phyloP scores from a whole-genome alignment of 1,284 basidiomycete genomes.

The Cryptococcus sp. region DNA sequence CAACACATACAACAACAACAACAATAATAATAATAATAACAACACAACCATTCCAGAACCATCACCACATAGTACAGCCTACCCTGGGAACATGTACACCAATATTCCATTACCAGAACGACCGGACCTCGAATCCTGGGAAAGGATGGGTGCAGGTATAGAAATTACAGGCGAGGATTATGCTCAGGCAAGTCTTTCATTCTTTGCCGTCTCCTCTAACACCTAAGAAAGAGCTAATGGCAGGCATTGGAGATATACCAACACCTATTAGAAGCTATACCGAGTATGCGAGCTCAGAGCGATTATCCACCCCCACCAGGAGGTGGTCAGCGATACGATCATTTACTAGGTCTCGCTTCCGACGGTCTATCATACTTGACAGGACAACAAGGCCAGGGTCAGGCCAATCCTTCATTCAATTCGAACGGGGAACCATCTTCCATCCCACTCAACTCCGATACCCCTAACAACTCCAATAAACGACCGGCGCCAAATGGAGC shows the following conservation, averaged over 20 bases:
- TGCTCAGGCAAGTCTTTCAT: slow-evolving; percentile 23
- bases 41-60: slow-evolving; percentile 7
- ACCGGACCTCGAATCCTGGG: slow-evolving; percentile 2
- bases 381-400: slow-evolving; percentile 8
- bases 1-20: too few species aligned
- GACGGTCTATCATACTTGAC: slow-evolving; percentile 22
- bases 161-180: slow-evolving; percentile 22
- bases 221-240: too few species aligned
- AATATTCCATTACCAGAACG: slow-evolving; percentile 10
- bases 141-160: not conserved
- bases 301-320: not conserved
- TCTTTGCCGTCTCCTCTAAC: too few species aligned
- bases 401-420: not conserved
- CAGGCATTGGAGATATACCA: slow-evolving; percentile 9
- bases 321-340: slow-evolving; percentile 17
- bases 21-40: too few species aligned
- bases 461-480: slow-evolving; percentile 2
- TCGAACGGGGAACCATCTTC: not conserved
- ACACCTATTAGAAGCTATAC: slow-evolving; percentile 9
- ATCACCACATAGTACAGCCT: slow-evolving; percentile 10
- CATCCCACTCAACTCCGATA: not conserved
- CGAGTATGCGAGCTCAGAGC: not conserved
- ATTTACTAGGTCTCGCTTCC: slow-evolving; percentile 25
- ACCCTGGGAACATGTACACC: slow-evolving; percentile 14
- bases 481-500: slow-evolving; percentile 7